Conservation (phyloP, 768 basidiomycete species). For the Tremella mesenterica region DNA sequence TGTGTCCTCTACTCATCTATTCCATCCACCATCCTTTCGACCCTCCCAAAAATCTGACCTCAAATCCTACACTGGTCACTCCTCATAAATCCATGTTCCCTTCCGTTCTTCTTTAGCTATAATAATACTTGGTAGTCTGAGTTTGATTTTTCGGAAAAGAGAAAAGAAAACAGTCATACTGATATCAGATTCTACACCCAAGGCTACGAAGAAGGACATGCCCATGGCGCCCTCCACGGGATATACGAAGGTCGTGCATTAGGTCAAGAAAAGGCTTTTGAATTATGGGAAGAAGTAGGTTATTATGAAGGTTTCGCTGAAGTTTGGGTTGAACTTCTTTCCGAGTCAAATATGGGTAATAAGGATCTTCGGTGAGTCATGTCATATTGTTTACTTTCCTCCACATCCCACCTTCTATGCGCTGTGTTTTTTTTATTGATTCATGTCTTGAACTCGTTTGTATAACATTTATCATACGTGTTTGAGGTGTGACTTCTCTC, state of each 20-base stretch:
- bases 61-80: too few relatives aligned
- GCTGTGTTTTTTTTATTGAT: background rate
- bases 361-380: constrained; percentile 45
- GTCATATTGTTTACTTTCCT: too few relatives aligned
- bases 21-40: background rate
- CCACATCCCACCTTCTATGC: background rate
- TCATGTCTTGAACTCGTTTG: too few relatives aligned
- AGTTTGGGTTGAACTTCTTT: constrained; percentile 49
- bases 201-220: constrained; percentile 68
- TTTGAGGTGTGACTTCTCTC: too few relatives aligned
- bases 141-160: too few relatives aligned
- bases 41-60: too few relatives aligned
- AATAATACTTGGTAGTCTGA: too few relatives aligned
- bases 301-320: constrained; percentile 79
- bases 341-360: constrained; percentile 2
- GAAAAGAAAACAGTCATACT: too few relatives aligned
- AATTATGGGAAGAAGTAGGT: constrained; percentile 95
- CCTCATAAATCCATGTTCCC: background rate
- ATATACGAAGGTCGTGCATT: constrained; percentile 82
- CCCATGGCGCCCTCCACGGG: constrained; percentile 81
- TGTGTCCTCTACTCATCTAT: background rate
- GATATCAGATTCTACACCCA: constrained; percentile 73
- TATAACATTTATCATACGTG: too few relatives aligned
- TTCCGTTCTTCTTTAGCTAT: background rate
- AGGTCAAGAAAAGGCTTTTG: constrained; percentile 81